A percentile compares a stretch with the other conserved stretches of the same genome.
phyloP scores from a whole-genome alignment of 495 filamentous ascomycete genomes.

The Cercophora scortea region DNA sequence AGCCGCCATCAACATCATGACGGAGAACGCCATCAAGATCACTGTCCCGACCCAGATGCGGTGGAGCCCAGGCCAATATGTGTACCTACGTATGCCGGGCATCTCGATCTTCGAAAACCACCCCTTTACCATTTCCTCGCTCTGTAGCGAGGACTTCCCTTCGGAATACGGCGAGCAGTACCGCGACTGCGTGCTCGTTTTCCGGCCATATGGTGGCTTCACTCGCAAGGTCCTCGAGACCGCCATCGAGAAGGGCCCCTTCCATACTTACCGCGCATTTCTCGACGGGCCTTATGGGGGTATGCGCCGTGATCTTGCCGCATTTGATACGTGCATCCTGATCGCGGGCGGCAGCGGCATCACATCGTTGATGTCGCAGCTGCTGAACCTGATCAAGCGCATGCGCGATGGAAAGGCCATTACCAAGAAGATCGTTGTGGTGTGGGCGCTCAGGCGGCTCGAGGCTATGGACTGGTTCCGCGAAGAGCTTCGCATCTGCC shows the following conservation, averaged over 20 bases:
- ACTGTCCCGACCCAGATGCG: slow-evolving; percentile 87
- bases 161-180: slow-evolving; percentile 81
- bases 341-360: slow-evolving; percentile 93
- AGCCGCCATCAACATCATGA: slow-evolving; percentile 75
- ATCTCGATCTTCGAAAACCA: slow-evolving; percentile 88
- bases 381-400: slow-evolving; percentile 86
- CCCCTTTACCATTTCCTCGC: slow-evolving; percentile 89
- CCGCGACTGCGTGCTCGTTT: slow-evolving; percentile 81
- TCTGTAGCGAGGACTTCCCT: slow-evolving; percentile 77
- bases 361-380: slow-evolving; percentile 83
- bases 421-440: slow-evolving; percentile 78
- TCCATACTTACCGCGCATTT: slow-evolving; percentile 81
- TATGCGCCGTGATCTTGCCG: slow-evolving; percentile 82
- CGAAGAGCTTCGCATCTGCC: slow-evolving; percentile 85
- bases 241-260: slow-evolving; percentile 72
- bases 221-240: slow-evolving; percentile 71
- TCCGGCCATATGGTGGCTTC: slow-evolving; percentile 85
- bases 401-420: slow-evolving; percentile 91
- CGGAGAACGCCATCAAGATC: slow-evolving; percentile 86
- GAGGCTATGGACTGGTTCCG: slow-evolving; percentile 98
- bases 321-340: slow-evolving; percentile 87
- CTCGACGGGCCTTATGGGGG: slow-evolving; percentile 93
- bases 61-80: slow-evolving; percentile 91
- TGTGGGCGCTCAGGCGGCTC: slow-evolving; percentile 83
- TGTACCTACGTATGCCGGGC: slow-evolving; percentile 88